Evolutionary conservation across 495 filamentous ascomycete genomes (phyloP).

Genomic region (Penicillium silybi): DNA sequence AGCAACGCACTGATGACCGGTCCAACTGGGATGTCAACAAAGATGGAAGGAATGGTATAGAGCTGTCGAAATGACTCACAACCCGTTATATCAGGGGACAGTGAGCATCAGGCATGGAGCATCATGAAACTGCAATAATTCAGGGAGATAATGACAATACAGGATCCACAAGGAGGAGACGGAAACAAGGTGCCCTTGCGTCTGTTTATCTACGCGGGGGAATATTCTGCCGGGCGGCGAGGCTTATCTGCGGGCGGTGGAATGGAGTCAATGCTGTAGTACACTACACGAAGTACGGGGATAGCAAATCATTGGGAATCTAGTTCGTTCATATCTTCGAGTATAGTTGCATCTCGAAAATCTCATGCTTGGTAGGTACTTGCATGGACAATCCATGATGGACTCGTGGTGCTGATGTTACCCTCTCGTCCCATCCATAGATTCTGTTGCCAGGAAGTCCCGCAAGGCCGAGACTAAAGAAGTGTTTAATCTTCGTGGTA

Average conservation of each 20-base stretch:
- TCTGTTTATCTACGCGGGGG: slow-evolving; percentile 35
- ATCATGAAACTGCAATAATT: neutral
- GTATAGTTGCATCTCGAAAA: neutral
- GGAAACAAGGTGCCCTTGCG: slow-evolving; percentile 27
- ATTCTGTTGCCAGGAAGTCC: neutral
- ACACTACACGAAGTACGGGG: neutral
- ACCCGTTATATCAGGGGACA: neutral
- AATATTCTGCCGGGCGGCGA: slow-evolving; percentile 35
- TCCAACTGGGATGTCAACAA: slow-evolving; percentile 6
- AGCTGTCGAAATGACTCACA: neutral
- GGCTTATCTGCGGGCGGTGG: slow-evolving; percentile 14
- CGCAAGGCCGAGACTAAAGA: neutral
- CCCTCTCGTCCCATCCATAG: neutral
- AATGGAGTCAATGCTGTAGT: neutral
- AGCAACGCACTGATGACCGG: neutral
- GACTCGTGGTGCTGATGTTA: no score
- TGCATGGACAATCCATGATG: neutral
- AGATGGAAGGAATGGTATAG: neutral
- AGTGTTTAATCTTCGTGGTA: slow-evolving; percentile 62
- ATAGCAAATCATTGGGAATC: neutral
- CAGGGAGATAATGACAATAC: neutral
- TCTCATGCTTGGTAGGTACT: neutral
- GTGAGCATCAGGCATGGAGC: neutral
- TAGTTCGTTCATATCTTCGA: neutral
- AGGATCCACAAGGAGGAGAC: neutral